Conservation (phyloP, 2,329 filamentous ascomycete species). For the Peltaster fructicola region DNA sequence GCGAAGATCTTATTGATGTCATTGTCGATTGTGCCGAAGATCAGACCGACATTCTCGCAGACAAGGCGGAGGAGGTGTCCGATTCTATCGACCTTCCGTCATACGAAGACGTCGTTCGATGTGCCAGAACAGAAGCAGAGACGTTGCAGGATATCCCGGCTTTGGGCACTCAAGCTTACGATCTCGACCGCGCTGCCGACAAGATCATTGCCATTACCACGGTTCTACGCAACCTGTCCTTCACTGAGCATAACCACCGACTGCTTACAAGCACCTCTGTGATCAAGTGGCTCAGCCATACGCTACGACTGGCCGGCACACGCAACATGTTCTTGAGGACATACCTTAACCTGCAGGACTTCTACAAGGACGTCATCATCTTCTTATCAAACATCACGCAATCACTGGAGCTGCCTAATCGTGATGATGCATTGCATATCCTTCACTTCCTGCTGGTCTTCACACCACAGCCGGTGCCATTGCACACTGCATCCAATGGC, state of each 20-base stretch:
- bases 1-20: slow-evolving; percentile 76
- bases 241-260: slow-evolving; percentile 58
- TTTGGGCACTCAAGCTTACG: slow-evolving; percentile 61
- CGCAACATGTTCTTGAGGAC: slow-evolving; percentile 71
- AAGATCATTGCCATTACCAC: slow-evolving; percentile 79
- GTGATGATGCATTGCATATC: slow-evolving; percentile 73
- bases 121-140: slow-evolving; percentile 47
- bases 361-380: slow-evolving; percentile 89
- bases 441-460: slow-evolving; percentile 84
- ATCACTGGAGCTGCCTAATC: slow-evolving; percentile 60
- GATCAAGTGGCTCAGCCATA: slow-evolving; percentile 65
- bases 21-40: slow-evolving; percentile 82
- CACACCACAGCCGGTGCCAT: slow-evolving; percentile 59
- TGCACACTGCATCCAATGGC: slow-evolving; percentile 19
- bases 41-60: slow-evolving; percentile 66
- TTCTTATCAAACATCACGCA: slow-evolving; percentile 72
- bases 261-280: slow-evolving; percentile 59
- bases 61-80: slow-evolving; percentile 69
- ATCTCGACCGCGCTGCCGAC: slow-evolving; percentile 73
- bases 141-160: slow-evolving; percentile 52
- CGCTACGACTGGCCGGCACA: slow-evolving; percentile 76
- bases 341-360: slow-evolving; percentile 73
- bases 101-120: slow-evolving; percentile 74
- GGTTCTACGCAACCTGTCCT: slow-evolving; percentile 83
- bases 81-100: slow-evolving; percentile 67